Base-by-base conservation (phyloP, 306 rosid genomes). In the Dalbergia cochinchinensis region DNA sequence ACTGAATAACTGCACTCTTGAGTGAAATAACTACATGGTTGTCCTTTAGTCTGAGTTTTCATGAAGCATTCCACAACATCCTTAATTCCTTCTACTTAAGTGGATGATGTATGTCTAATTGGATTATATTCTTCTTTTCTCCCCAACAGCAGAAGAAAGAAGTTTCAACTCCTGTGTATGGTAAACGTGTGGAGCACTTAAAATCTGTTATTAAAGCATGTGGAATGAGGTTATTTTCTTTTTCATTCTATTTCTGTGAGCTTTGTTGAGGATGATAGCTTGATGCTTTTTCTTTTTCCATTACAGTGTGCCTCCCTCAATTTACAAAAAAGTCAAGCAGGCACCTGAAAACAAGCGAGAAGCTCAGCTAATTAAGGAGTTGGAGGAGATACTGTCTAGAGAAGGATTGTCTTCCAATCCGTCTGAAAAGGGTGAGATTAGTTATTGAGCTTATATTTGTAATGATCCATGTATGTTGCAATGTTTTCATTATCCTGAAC, bases 151-250 rank as follows among this genome's bases (percentile, higher is more conserved):
- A 95, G 99, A 95, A 88, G 89, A 91, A 95, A 76, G 96, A 88
- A 84, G 92, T 85, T 79, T 84, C 95, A 85, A 80, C 91, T 76
- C 83, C 94, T 62, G 90, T 84, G 59, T 89, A 92, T 77, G 92
- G 98, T 42, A 95, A 91, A 87, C 97, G 72, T 7, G 99, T 95
- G 88, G 99, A 95, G 88, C 84, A 83, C 75, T 85, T 95, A 78
- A 91, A 94, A 84, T 91, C 99, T 55, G 88, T 95, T 76, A 92
- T 95, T 88, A 95, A 95, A 89, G 90, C 92, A 11, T 92, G 98
- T 83, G 99, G 99, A 77, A 90, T 95, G 99, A 85, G 99, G 99
- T 91, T 73, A 81, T 66, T 79, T 83, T 77, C 80, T 70, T 70
- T 65, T 70, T 31, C 83, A 34, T 68, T 53, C 67, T 50, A 64